Percentiles rank a stretch among this genome's conserved stretches.
Evolutionary conservation across 1,284 basidiomycete genomes (phyloP).

Genomic region (Cystobasidium pallidum): DNA sequence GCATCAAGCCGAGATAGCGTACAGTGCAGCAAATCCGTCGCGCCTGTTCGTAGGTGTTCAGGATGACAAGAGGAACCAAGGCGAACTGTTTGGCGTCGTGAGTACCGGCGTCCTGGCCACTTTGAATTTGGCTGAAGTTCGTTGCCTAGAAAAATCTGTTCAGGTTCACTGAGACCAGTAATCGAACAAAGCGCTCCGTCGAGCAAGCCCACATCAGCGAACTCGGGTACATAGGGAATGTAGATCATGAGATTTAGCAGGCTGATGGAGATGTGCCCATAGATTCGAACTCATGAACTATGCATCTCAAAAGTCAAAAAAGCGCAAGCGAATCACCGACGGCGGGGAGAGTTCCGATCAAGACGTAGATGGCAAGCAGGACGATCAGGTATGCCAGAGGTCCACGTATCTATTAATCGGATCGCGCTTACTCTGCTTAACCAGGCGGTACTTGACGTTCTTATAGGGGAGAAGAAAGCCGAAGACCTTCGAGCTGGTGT

Average conservation of each 20-base stretch:
- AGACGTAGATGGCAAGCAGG: slow-evolving; percentile 5
- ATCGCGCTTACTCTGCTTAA: not conserved
- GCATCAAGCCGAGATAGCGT: slow-evolving; percentile 34
- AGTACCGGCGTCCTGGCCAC: too few relatives aligned
- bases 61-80: slow-evolving; percentile 45
- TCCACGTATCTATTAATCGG: not conserved
- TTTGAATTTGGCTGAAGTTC: too few relatives aligned
- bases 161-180: slow-evolving; percentile 21
- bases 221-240: slow-evolving; percentile 8
- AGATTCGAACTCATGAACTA: slow-evolving; percentile 30
- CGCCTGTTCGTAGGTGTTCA: slow-evolving; percentile 51
- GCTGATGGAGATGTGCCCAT: not conserved
- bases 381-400: slow-evolving; percentile 13
- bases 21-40: slow-evolving; percentile 47
- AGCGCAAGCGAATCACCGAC: slow-evolving; percentile 19
- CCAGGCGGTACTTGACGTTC: slow-evolving; percentile 26
- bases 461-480: slow-evolving; percentile 11
- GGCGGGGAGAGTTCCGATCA: slow-evolving; percentile 9
- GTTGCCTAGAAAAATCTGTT: slow-evolving; percentile 42
- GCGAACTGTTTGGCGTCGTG: slow-evolving; percentile 47
- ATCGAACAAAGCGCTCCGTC: slow-evolving; percentile 31
- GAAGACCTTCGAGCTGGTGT: slow-evolving; percentile 13
- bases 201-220: slow-evolving; percentile 41
- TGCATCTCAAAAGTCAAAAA: slow-evolving; percentile 7
- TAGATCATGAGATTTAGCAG: not conserved